phyloP scores from a whole-genome alignment of 257 asterid genomes.

The Salvia hispanica region DNA sequence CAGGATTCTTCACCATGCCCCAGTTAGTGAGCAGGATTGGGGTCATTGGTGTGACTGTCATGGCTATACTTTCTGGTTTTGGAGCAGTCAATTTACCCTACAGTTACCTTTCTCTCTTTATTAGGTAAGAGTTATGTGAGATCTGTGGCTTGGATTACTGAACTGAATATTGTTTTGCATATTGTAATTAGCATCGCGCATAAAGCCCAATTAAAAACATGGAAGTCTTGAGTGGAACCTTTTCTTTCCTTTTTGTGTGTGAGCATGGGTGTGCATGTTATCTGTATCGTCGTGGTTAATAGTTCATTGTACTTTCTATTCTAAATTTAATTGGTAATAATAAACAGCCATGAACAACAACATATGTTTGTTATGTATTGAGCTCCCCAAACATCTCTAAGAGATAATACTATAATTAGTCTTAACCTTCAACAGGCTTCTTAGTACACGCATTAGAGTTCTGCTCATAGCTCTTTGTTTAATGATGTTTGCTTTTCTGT shows the following conservation, averaged over 20 bases:
- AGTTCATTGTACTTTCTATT: not conserved
- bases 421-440: not conserved
- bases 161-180: conserved; percentile 19
- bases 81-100: conserved; percentile 99
- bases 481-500: conserved; percentile 6
- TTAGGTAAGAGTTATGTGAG: conserved; percentile 61
- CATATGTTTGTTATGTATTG: conserved; percentile 2
- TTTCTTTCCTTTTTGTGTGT: not conserved
- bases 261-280: not conserved
- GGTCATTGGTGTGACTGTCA: conserved; percentile 95
- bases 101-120: conserved; percentile 93
- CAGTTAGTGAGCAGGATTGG: conserved; percentile 98
- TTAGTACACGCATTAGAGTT: not conserved
- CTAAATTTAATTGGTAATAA: not conserved
- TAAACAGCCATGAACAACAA: not conserved
- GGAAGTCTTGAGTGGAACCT: not conserved
- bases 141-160: conserved; percentile 28
- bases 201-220: not conserved
- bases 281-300: conserved; percentile 7
- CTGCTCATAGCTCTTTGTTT: not conserved
- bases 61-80: conserved; percentile 96
- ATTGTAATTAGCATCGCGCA: conserved; percentile 9
- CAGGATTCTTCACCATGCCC: conserved; percentile 96
- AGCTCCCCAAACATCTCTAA: not conserved
- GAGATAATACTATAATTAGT: not conserved